phyloP scores from a whole-genome alignment of 192 early-diverging fungal genomes.

The Bifiguratus adelaidae region DNA sequence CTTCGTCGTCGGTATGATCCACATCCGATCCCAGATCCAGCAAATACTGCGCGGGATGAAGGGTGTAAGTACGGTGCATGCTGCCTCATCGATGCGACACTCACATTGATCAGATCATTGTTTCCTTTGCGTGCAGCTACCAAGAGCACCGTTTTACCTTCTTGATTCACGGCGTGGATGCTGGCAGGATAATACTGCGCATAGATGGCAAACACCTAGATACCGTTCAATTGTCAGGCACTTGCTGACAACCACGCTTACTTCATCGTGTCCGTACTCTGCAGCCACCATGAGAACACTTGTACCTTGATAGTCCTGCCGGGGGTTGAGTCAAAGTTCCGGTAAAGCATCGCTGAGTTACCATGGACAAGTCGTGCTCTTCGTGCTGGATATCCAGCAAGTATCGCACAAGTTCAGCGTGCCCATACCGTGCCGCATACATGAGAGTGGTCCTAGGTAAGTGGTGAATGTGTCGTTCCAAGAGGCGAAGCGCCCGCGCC shows the following conservation, averaged over 20 bases:
- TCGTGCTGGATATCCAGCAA: conserved; percentile 20
- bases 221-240: neutral
- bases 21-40: conserved; percentile 18
- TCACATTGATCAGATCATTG: conserved; percentile 19
- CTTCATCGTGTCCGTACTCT: conserved; percentile 22
- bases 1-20: conserved; percentile 27
- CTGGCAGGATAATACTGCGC: conserved; percentile 17
- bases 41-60: conserved; percentile 8
- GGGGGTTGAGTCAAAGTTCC: too few relatives aligned
- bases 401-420: conserved; percentile 17
- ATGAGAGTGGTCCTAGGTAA: conserved; percentile 16
- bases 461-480: neutral
- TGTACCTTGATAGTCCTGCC: conserved; percentile 19
- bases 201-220: conserved; percentile 19
- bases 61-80: too few relatives aligned
- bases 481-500: neutral
- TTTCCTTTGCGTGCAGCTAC: conserved; percentile 25
- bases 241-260: too few relatives aligned
- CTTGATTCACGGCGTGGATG: conserved; percentile 21
- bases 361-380: conserved; percentile 23
- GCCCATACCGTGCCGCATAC: conserved; percentile 16
- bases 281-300: conserved; percentile 24
- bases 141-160: conserved; percentile 18
- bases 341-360: conserved; percentile 4
- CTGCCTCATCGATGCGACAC: too few relatives aligned